A percentile compares a stretch with the other conserved stretches of the same genome.
phyloP scores from a whole-genome alignment of 371 early-diverging fungal genomes.

The Chytridiales sp. region DNA sequence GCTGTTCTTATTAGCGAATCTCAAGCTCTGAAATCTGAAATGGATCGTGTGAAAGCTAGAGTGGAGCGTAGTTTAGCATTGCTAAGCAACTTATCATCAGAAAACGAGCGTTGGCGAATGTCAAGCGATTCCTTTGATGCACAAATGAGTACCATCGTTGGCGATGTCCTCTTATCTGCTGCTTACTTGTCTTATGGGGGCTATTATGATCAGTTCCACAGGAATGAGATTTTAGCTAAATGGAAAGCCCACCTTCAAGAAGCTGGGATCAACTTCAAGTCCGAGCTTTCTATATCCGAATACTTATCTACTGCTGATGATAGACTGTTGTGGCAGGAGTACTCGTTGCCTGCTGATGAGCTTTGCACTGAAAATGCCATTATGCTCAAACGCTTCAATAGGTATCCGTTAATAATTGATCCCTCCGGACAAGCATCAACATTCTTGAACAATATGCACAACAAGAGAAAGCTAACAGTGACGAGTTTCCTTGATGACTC shows the following conservation, averaged over 20 bases:
- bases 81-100: slow-evolving; percentile 88
- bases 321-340: slow-evolving; percentile 86
- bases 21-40: slow-evolving; percentile 89
- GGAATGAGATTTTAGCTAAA: slow-evolving; percentile 71
- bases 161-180: slow-evolving; percentile 91
- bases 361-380: slow-evolving; percentile 96
- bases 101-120: slow-evolving; percentile 90
- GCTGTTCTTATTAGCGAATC: slow-evolving; percentile 92
- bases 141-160: slow-evolving; percentile 98
- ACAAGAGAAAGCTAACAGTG: slow-evolving; percentile 83
- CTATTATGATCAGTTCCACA: slow-evolving; percentile 95
- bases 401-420: slow-evolving; percentile 97
- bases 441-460: slow-evolving; percentile 85
- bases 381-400: slow-evolving; percentile 90
- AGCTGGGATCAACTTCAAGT: slow-evolving; percentile 79
- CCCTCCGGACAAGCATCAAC: slow-evolving; percentile 92
- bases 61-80: slow-evolving; percentile 90
- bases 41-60: slow-evolving; percentile 90
- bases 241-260: slow-evolving; percentile 77
- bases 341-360: slow-evolving; percentile 85
- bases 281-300: slow-evolving; percentile 83
- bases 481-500: slow-evolving; percentile 97
- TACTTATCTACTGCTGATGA: slow-evolving; percentile 93
- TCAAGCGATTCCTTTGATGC: slow-evolving; percentile 89
- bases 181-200: slow-evolving; percentile 97